These are phyloP conservation scores for Trebouxia gelatinosa DNA, from an alignment of 163 green algal genomes.

Conservation along the genomic window DNA sequence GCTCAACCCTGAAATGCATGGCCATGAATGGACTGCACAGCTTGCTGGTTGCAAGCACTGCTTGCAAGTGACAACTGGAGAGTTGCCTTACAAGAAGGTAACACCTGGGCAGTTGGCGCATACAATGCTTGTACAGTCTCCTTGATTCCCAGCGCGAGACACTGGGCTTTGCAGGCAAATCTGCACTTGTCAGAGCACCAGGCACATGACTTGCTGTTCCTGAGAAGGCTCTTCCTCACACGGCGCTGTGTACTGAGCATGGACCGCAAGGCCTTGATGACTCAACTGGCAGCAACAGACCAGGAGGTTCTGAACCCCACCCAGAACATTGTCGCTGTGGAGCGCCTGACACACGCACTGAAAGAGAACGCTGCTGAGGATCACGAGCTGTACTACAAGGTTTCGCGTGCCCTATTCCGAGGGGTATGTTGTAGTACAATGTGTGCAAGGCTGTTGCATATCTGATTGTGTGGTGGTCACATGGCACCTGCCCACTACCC, in stretches of 20 bases:
- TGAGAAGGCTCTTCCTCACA: neutral
- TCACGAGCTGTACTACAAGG: neutral
- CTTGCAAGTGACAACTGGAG: no score
- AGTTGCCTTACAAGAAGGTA: no score
- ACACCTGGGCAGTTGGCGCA: no score
- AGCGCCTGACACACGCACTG: neutral
- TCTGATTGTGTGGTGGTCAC: no score
- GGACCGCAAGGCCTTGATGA: neutral
- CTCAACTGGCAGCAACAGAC: neutral
- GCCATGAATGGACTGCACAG: no score
- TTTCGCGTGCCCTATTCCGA: neutral
- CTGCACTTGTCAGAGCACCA: neutral
- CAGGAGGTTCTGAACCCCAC: neutral
- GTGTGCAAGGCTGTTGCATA: no score
- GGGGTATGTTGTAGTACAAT: no score
- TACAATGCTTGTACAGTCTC: no score
- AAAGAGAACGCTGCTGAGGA: neutral
- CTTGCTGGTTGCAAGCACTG: no score
- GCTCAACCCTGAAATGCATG: no score
- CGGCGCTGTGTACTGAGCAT: neutral
- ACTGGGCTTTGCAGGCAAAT: constrained; percentile 47
- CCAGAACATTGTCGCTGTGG: neutral
- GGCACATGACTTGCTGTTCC: neutral
- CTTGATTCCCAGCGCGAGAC: no score
- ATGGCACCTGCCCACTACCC: no score